Percentiles rank a stretch among this genome's conserved stretches.
Conservation (phyloP, 495 filamentous ascomycete species). For the Cercophora samala region DNA sequence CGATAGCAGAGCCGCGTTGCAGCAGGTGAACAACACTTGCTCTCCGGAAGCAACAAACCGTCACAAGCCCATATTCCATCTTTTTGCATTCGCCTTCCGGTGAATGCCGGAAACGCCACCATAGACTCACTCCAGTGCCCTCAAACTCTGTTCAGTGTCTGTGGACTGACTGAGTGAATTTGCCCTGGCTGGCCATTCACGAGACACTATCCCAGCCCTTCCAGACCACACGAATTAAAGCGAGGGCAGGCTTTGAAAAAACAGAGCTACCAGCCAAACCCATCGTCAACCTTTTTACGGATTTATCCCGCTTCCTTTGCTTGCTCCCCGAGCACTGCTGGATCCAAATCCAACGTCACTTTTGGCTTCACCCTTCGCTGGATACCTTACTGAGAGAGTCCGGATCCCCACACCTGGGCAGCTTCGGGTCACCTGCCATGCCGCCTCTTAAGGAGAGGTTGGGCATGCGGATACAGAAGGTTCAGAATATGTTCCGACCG, state of each 20-base stretch:
- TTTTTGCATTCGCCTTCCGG: background rate
- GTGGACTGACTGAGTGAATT: background rate
- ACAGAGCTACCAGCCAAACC: background rate
- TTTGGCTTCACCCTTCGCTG: background rate
- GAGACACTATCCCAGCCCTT: too few relatives aligned
- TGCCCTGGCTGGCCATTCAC: background rate
- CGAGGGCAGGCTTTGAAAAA: background rate
- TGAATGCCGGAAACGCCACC: background rate
- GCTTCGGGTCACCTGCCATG: constrained; percentile 11
- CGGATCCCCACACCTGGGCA: background rate
- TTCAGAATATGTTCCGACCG: constrained; percentile 16
- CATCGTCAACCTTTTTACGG: background rate
- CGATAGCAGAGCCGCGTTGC: too few relatives aligned
- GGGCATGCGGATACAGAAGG: constrained; percentile 15
- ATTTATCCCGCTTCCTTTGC: background rate
- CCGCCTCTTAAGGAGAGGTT: constrained; percentile 17
- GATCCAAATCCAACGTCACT: background rate
- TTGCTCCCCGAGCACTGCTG: background rate
- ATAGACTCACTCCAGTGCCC: background rate
- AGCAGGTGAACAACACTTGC: too few relatives aligned
- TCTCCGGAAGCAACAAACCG: background rate
- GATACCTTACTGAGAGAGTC: background rate
- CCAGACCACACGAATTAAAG: too few relatives aligned
- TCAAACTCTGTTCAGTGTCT: background rate
- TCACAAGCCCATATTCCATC: background rate